Evolutionary conservation across 768 basidiomycete species (phyloP).

Genomic region (Boletus tomentosulus): DNA sequence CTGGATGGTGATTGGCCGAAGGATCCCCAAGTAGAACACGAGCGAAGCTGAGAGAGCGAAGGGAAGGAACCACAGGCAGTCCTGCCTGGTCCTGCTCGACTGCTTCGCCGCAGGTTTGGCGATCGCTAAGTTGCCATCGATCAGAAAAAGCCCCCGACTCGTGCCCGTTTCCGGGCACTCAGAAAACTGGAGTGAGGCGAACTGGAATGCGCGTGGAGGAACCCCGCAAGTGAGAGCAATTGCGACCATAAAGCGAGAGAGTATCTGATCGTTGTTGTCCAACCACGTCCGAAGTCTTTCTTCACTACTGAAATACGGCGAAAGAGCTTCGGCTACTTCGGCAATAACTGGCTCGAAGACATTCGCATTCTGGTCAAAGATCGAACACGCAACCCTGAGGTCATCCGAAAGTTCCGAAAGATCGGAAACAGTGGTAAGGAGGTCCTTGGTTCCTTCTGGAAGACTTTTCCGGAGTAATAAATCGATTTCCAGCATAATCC

Average conservation of each 20-base stretch:
- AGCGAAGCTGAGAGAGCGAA: neutral
- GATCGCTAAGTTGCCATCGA: neutral
- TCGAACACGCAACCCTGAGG: too few species aligned
- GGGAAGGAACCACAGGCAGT: neutral
- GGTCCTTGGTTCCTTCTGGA: neutral
- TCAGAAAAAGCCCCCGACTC: neutral
- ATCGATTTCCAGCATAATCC: neutral
- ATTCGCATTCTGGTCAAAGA: too few species aligned
- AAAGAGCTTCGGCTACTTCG: too few species aligned
- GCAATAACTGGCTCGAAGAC: too few species aligned
- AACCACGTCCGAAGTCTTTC: neutral
- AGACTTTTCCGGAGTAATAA: neutral
- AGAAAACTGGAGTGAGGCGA: neutral
- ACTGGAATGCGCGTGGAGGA: neutral
- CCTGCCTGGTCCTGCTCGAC: neutral
- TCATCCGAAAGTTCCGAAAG: neutral
- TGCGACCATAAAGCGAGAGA: neutral
- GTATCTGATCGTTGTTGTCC: neutral
- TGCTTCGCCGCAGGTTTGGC: neutral
- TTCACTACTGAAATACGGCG: too few species aligned
- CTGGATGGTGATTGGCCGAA: neutral
- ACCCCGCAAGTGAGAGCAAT: neutral
- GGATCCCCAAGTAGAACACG: neutral
- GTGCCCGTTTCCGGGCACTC: neutral
- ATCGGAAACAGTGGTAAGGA: neutral